Evolutionary conservation across 306 rosid genomes (phyloP), one percentile per base, ranked within the genome.

Genomic region (Carpinus fangiana): DNA sequence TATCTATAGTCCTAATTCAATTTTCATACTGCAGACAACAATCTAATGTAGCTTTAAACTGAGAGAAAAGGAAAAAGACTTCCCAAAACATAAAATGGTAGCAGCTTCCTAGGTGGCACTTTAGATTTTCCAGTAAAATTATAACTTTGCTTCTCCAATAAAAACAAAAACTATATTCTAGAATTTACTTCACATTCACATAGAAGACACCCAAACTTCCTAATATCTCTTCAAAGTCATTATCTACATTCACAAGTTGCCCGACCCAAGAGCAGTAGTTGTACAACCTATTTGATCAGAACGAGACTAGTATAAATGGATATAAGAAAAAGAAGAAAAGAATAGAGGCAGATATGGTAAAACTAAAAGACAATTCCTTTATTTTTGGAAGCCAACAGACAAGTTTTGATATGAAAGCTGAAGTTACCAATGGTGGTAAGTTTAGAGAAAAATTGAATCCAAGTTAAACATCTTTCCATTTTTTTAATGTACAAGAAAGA

Each of bases 1-100:
- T 21, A 73, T 55, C 70, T 66, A 59, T 78, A 48, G 62, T 56
- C 84, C 82, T 75, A 71, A 28, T 71, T 56, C 76, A 75, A 76
- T 46, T 76, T 72, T 48, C 18, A 46, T 28, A 56, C 73, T 52
- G 79, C 77, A 82, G 51, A 72, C 47, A 68, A 59, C 76, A 81
- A 73, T 34, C 65, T 70, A 66, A 75, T 48, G 62, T 62, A 57
- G 67, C 79, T 76, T 76, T 38, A 69, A 48, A 73, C 31, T 74
- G 28, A 67, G 36, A 36, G 31, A 56, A 70, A 5, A 69, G 18
- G 31, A 20, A 78, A 20, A 21, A 51, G 23, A 57, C 56, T 36
- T 73, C 11, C 59, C 16, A 70, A 46, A 72, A 47, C 12, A 45
- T 34, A n/a, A 21, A 54, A 73, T 20, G 65, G 45, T 47, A 73